Conservation (phyloP, 2,329 filamentous ascomycete species). For the Claviceps citrina region DNA sequence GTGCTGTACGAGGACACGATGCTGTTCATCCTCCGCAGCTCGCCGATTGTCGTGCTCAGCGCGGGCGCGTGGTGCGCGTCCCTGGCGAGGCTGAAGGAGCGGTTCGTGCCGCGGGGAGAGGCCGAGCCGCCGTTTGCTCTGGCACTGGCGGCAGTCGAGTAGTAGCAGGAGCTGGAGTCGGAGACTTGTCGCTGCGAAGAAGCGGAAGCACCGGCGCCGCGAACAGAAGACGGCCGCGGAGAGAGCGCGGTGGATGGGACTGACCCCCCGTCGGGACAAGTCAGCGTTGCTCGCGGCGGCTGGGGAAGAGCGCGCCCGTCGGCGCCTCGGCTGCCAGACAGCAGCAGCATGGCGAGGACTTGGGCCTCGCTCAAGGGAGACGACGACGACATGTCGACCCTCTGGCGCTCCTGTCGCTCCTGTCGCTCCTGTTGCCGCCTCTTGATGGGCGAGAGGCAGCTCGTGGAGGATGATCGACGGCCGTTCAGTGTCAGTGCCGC, state of each 20-base stretch:
- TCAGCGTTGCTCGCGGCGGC: constrained; percentile 16
- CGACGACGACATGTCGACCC: constrained; percentile 14
- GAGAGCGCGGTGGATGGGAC: constrained; percentile 15
- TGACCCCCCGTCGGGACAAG: constrained; percentile 15
- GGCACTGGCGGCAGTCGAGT: constrained; percentile 6
- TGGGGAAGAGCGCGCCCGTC: constrained; percentile 15
- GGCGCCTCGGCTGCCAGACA: constrained; percentile 10
- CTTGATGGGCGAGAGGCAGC: constrained; percentile 4
- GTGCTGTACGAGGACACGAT: constrained; percentile 30
- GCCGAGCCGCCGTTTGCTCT: constrained; percentile 13
- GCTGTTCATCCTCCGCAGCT: constrained; percentile 44
- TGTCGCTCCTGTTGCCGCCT: no score
- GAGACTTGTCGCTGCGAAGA: constrained; percentile 12
- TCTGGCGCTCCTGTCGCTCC: no score
- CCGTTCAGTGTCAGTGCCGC: neutral
- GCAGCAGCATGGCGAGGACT: constrained; percentile 18
- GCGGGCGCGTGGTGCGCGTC: constrained; percentile 7
- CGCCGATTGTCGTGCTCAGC: constrained; percentile 30
- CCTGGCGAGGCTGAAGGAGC: constrained; percentile 3
- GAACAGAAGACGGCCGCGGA: constrained; percentile 11
- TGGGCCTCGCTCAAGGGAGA: constrained; percentile 21
- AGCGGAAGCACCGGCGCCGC: constrained; percentile 9
- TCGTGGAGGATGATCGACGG: constrained; percentile 6
- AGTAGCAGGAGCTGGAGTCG: constrained; percentile 13
- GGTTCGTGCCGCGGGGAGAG: constrained; percentile 9